Conservation (phyloP, 129 eudicot genomes). For the Ambrosia artemisiifolia region DNA sequence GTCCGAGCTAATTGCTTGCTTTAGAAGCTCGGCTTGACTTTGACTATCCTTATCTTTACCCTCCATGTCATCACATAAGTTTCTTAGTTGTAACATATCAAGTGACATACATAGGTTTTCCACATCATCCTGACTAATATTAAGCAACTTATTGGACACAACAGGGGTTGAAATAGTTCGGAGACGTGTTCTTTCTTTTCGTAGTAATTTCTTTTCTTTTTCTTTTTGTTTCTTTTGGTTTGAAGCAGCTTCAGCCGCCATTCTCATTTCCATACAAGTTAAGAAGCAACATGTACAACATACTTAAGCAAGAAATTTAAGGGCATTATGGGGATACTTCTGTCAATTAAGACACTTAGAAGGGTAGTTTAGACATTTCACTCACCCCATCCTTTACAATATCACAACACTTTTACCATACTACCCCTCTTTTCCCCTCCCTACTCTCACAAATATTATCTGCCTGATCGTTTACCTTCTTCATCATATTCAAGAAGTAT, state of each 20-base stretch:
- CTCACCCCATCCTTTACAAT: too few relatives aligned
- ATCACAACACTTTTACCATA: too few relatives aligned
- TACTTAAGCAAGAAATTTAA: too few relatives aligned
- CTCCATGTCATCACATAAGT: slow-evolving; percentile 70
- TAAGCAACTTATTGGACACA: slow-evolving; percentile 45
- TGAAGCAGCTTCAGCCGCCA: slow-evolving; percentile 79
- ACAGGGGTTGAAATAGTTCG: slow-evolving; percentile 54
- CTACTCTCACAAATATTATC: too few relatives aligned
- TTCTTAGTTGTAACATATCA: slow-evolving; percentile 55
- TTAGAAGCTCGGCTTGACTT: slow-evolving; percentile 50
- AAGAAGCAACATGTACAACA: too few relatives aligned
- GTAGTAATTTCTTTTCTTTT: slow-evolving; percentile 78
- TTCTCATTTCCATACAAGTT: too few relatives aligned
- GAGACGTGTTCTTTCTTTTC: slow-evolving; percentile 85
- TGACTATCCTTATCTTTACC: slow-evolving; percentile 33
- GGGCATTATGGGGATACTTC: too few relatives aligned
- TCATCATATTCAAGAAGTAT: too few relatives aligned
- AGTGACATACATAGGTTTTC: slow-evolving; percentile 68
- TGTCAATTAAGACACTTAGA: too few relatives aligned
- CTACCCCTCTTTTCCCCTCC: too few relatives aligned
- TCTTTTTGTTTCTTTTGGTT: slow-evolving; percentile 75
- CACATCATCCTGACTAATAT: slow-evolving; percentile 56
- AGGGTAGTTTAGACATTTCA: too few relatives aligned
- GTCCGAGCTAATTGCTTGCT: slow-evolving; percentile 41
- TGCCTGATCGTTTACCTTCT: too few relatives aligned